Percentiles rank a stretch among this genome's conserved stretches.
Conservation (phyloP, 2,329 filamentous ascomycete species). For the Beauveria sp. region DNA sequence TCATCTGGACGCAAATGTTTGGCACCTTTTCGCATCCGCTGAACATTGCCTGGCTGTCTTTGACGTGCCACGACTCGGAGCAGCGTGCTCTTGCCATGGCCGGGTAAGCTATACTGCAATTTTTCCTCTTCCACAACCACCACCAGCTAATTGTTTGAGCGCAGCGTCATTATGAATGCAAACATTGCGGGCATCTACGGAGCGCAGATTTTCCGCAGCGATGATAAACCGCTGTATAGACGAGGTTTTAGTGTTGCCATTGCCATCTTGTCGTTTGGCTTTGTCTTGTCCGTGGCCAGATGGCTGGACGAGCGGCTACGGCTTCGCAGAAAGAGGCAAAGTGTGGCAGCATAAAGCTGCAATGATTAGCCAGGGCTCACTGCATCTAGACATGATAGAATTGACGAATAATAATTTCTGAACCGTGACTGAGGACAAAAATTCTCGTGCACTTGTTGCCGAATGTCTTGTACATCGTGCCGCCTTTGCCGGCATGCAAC, state of each 20-base stretch:
- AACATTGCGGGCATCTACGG: constrained; percentile 56
- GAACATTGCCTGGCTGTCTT: constrained; percentile 53
- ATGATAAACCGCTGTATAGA: constrained; percentile 43
- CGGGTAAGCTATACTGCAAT: constrained; percentile 28
- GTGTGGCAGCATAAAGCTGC: neutral
- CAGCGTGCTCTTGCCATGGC: constrained; percentile 53
- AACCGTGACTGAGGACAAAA: no score
- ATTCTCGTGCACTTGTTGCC: no score
- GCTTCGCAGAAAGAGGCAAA: neutral
- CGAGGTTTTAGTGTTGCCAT: constrained; percentile 41
- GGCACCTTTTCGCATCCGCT: constrained; percentile 48
- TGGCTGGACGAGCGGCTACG: constrained; percentile 32
- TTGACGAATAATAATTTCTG: no score
- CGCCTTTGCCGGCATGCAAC: no score
- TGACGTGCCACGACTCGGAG: constrained; percentile 48
- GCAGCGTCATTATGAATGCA: constrained; percentile 51
- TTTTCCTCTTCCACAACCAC: neutral
- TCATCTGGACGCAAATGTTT: constrained; percentile 48
- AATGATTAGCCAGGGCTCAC: no score
- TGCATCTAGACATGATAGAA: no score
- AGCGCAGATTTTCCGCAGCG: constrained; percentile 49
- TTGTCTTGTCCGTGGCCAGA: constrained; percentile 32
- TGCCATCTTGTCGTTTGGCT: constrained; percentile 34
- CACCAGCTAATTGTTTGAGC: neutral
- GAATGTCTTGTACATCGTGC: no score